Percentiles rank a stretch among this genome's conserved stretches.
Conservation (phyloP, 73 alveolate species). For the Tetrahymena elliotti region DNA sequence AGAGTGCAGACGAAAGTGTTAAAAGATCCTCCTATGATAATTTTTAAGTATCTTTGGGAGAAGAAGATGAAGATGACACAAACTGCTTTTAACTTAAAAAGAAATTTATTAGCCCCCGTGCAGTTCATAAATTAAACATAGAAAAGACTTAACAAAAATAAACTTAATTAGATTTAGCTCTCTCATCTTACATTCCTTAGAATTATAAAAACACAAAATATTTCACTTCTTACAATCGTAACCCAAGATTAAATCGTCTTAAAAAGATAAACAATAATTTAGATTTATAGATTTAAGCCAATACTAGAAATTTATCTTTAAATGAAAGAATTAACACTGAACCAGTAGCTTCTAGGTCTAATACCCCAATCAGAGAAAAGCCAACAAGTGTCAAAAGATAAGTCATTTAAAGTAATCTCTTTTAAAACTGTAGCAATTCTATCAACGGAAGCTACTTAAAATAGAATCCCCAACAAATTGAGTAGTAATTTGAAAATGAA, state of each 20-base stretch:
- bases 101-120: not conserved
- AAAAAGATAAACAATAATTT: not conserved
- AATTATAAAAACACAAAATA: not conserved
- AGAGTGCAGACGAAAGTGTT: not conserved
- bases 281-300: not conserved
- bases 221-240: not conserved
- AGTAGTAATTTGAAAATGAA: not conserved
- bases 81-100: not conserved
- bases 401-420: not conserved
- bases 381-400: no score
- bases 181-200: not conserved
- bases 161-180: not conserved
- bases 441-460: not conserved
- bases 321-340: not conserved
- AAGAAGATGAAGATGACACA: not conserved
- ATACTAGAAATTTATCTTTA: not conserved
- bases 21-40: not conserved
- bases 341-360: not conserved
- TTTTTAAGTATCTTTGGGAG: not conserved
- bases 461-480: not conserved
- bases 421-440: not conserved
- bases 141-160: not conserved
- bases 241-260: not conserved
- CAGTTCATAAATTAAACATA: not conserved
- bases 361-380: not conserved